These are phyloP conservation scores for Populus hybrid DNA, from an alignment of 441 rosid species.

Conservation along the genomic window DNA sequence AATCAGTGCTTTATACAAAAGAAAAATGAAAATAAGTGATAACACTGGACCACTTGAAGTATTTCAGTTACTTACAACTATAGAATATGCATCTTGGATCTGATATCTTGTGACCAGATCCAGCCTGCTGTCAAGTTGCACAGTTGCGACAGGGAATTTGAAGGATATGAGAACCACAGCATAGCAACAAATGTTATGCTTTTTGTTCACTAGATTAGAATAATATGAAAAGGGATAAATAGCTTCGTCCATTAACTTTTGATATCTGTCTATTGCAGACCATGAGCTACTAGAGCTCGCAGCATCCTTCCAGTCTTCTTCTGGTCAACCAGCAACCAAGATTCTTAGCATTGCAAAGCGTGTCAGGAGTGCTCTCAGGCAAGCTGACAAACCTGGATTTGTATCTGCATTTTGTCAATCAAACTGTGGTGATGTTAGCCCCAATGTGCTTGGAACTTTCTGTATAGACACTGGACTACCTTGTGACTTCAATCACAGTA, in stretches of 20 bases:
- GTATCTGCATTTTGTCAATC: conserved; percentile 94
- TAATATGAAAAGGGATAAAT: neutral
- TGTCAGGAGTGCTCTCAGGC: conserved; percentile 74
- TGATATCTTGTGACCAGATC: neutral
- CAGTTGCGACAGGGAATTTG: neutral
- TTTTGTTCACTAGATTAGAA: neutral
- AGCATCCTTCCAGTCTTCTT: conserved; percentile 67
- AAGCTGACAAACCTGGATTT: conserved; percentile 71
- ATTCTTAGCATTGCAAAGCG: conserved; percentile 63
- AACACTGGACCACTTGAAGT: too few relatives aligned
- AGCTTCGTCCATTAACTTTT: conserved; percentile 20
- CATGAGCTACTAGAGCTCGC: conserved; percentile 81
- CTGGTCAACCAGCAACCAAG: conserved; percentile 69
- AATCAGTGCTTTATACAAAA: neutral
- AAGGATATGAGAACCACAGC: neutral
- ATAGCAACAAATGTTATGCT: neutral
- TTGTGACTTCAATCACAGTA: conserved; percentile 97
- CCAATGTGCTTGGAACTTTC: conserved; percentile 91
- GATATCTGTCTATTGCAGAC: conserved; percentile 37
- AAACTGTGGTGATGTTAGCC: conserved; percentile 97
- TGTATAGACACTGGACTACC: conserved; percentile 84
- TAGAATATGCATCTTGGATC: neutral
- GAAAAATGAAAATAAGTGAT: neutral
- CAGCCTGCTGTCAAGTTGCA: neutral
- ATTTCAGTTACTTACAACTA: neutral